phyloP scores from a whole-genome alignment of 1,284 basidiomycete species.

The Cronartium quercuum region DNA sequence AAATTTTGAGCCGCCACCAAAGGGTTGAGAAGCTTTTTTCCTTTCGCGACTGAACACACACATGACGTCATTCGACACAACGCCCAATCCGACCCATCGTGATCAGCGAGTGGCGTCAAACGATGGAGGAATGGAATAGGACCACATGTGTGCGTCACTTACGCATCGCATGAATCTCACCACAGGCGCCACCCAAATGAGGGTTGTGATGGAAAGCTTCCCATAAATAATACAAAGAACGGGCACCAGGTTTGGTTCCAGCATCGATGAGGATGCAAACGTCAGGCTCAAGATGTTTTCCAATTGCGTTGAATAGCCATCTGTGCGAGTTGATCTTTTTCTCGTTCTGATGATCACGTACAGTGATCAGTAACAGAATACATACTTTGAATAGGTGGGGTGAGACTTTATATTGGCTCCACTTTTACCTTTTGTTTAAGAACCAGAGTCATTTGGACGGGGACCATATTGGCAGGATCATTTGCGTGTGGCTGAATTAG shows the following conservation, averaged over 20 bases:
- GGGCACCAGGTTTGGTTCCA: constrained; percentile 91
- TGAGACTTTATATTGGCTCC: too few relatives aligned
- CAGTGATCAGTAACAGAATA: too few relatives aligned
- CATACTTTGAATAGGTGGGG: too few relatives aligned
- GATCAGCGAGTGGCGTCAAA: neutral
- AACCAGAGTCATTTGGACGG: constrained; percentile 66
- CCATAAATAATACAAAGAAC: constrained; percentile 96
- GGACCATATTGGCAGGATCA: constrained; percentile 70
- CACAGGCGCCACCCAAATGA: constrained; percentile 86
- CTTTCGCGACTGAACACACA: constrained; percentile 70
- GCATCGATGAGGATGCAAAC: constrained; percentile 86
- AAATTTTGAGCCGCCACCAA: constrained; percentile 79
- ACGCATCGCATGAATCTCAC: constrained; percentile 51
- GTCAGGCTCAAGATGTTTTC: constrained; percentile 74
- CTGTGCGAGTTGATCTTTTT: constrained; percentile 93
- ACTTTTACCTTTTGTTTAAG: constrained; percentile 32
- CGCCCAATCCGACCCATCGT: neutral
- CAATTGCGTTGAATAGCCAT: constrained; percentile 97
- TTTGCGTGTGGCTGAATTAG: constrained; percentile 32
- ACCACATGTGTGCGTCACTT: constrained; percentile 32
- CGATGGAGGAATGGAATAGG: neutral
- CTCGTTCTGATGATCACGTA: constrained; percentile 63
- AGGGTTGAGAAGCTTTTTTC: constrained; percentile 85
- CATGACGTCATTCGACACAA: neutral
- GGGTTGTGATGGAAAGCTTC: constrained; percentile 70